Percentiles rank a stretch among this genome's conserved stretches.
These are phyloP conservation scores for Balansia obtecta DNA, from an alignment of 2,329 filamentous ascomycete species.

Conservation along the genomic window DNA sequence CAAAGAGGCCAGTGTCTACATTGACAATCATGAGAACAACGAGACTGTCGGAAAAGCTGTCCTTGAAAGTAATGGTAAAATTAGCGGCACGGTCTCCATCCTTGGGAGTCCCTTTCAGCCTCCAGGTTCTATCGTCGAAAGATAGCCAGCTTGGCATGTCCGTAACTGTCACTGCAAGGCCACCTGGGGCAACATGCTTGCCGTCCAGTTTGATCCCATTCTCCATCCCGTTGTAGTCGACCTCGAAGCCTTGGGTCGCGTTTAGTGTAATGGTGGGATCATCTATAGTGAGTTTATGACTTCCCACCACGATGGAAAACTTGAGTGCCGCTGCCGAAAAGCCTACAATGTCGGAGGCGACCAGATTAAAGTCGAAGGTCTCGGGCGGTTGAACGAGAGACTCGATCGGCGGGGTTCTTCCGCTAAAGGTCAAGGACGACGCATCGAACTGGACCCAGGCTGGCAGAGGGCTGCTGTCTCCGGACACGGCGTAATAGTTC, in stretches of 20 bases:
- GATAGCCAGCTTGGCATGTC: constrained; percentile 56
- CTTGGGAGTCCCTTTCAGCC: constrained; percentile 52
- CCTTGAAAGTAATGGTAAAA: constrained; percentile 48
- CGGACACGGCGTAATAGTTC: constrained; percentile 66
- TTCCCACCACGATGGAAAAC: constrained; percentile 63
- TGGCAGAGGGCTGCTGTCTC: constrained; percentile 69
- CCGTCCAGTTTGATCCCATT: constrained; percentile 46
- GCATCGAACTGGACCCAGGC: constrained; percentile 73
- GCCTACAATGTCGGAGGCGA: constrained; percentile 69
- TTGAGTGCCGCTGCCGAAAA: constrained; percentile 54
- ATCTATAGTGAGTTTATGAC: constrained; percentile 54
- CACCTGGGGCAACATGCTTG: constrained; percentile 30
- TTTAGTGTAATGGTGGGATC: constrained; percentile 44
- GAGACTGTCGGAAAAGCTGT: constrained; percentile 46
- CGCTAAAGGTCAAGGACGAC: constrained; percentile 51
- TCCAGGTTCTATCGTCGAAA: constrained; percentile 49
- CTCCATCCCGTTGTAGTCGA: constrained; percentile 41
- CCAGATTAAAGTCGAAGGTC: constrained; percentile 56
- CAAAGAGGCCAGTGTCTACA: constrained; percentile 27
- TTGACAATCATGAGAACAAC: constrained; percentile 36
- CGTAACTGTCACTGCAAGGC: constrained; percentile 39
- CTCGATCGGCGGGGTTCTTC: constrained; percentile 53
- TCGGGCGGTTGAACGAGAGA: constrained; percentile 57
- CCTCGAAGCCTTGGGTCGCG: constrained; percentile 35
- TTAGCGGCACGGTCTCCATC: constrained; percentile 45